Evolutionary conservation across 2,329 filamentous ascomycete species (phyloP), one percentile per base, ranked within the genome.

Genomic region (Chaetomium olivaceum): DNA sequence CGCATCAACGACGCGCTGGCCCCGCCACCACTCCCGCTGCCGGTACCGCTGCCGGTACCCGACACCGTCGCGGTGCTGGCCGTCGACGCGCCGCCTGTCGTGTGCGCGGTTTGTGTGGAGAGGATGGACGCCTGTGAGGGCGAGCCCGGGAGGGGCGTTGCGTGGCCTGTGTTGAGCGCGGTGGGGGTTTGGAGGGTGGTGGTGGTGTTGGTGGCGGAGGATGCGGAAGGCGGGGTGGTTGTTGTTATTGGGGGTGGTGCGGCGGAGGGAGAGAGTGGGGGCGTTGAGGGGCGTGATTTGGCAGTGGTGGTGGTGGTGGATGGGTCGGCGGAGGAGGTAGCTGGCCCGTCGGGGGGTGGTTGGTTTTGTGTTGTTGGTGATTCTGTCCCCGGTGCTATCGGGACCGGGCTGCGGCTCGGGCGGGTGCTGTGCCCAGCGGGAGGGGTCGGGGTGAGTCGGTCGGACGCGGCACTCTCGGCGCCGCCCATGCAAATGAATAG

Each of bases 401-500:
- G 25, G 9, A 46, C 25, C 1, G 46, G 54, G 52, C 25, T 62
- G 43, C 33, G 43, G 52, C 33, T 65, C 3, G 31, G 58, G 8
- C 58, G 52, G 54, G 48, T 61, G 52, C 3, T 8, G 63, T 61
- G 58, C 9, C 58, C 39, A 1, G 55, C 46, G 29, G 55, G 55
- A 9, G 48, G 21, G n/a, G 63, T 58, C 23, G 48, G 64, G 16
- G 59, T 51, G 31, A 21, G 51, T 29, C 51, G 25, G 4, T 57
- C 62, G 16, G 29, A 52, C 33, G 51, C 56, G 52, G 62, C 12
- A 4, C 29, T 29, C 58, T 65, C 66, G 4, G 55, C 54, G 58
- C 70, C 68, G 46, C 86, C 86, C 50, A 89, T 81, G 70, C 84
- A 87, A 56, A 89, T 83, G 68, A 89, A 87, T 46, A 89, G 78